These are phyloP conservation scores for Candida glucosophila DNA, from an alignment of 1,139 yeast species.

Conservation along the genomic window DNA sequence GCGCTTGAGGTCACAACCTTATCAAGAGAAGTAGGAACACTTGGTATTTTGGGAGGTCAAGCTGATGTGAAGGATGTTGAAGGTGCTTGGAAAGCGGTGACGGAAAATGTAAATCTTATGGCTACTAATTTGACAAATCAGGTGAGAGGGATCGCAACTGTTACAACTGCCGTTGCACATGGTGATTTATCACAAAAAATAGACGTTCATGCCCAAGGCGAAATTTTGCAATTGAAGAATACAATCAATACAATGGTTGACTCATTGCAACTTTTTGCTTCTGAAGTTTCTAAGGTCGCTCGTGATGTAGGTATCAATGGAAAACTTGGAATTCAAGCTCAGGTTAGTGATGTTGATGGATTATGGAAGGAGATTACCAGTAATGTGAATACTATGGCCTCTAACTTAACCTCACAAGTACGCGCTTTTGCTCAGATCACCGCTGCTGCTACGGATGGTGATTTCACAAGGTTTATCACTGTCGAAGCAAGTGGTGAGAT, in stretches of 20 bases:
- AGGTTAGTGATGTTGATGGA: slow-evolving; percentile 85
- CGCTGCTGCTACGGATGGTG: slow-evolving; percentile 92
- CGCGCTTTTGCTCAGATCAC: slow-evolving; percentile 91
- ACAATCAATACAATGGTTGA: slow-evolving; percentile 91
- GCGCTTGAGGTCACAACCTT: slow-evolving; percentile 85
- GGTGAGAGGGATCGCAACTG: slow-evolving; percentile 84
- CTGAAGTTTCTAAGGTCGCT: slow-evolving; percentile 84
- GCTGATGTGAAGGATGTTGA: slow-evolving; percentile 89
- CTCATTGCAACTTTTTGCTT: slow-evolving; percentile 76
- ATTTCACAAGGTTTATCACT: slow-evolving; percentile 79
- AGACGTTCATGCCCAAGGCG: slow-evolving; percentile 87
- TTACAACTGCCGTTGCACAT: slow-evolving; percentile 87
- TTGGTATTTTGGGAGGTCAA: slow-evolving; percentile 85
- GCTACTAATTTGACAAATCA: slow-evolving; percentile 84
- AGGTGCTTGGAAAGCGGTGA: slow-evolving; percentile 90
- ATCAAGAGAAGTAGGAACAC: slow-evolving; percentile 84
- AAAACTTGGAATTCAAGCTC: slow-evolving; percentile 85
- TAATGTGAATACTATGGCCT: slow-evolving; percentile 91
- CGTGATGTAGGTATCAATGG: slow-evolving; percentile 92
- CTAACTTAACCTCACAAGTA: slow-evolving; percentile 83
- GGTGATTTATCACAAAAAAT: slow-evolving; percentile 85
- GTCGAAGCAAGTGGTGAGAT: slow-evolving; percentile 90
- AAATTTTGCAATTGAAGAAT: slow-evolving; percentile 65
- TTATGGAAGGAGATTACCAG: slow-evolving; percentile 88
- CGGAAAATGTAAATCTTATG: slow-evolving; percentile 85